Evolutionary conservation across 2,329 filamentous ascomycete genomes (phyloP).

Genomic region (Domatiomyces globalis): DNA sequence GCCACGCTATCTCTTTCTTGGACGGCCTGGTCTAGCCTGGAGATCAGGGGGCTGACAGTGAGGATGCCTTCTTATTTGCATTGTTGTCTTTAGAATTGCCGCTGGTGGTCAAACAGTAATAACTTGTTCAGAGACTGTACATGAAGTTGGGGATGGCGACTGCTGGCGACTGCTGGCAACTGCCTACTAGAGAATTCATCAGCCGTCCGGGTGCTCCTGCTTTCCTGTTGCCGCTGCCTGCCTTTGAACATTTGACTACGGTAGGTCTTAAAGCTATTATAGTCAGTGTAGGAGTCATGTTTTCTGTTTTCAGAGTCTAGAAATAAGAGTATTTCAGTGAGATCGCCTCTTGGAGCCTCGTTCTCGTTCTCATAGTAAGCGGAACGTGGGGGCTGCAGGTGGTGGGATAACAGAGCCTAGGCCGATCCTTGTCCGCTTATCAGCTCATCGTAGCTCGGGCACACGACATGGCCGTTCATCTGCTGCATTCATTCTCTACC

Average conservation of each 20-base stretch:
- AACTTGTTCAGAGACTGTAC: background rate
- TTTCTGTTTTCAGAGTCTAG: background rate
- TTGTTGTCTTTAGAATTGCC: too few species aligned
- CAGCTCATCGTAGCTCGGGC: background rate
- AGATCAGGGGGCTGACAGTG: too few species aligned
- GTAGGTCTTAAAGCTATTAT: background rate
- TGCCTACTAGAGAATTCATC: background rate
- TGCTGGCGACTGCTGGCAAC: background rate
- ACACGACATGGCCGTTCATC: too few species aligned
- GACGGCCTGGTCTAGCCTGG: background rate
- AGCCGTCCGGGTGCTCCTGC: background rate
- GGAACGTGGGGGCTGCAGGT: background rate
- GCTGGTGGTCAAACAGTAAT: too few species aligned
- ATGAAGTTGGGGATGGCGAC: background rate
- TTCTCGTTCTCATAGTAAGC: too few species aligned
- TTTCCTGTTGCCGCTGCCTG: background rate
- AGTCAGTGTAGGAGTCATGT: background rate
- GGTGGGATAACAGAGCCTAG: background rate
- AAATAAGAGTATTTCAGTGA: background rate
- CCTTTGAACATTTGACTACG: background rate
- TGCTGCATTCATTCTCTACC: too few species aligned
- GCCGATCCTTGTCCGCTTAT: background rate
- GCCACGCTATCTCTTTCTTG: background rate
- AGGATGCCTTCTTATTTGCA: background rate
- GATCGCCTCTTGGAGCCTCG: too few species aligned